Base-by-base conservation (phyloP, 768 basidiomycete species). In the Kwoniella newhampshirensis region DNA sequence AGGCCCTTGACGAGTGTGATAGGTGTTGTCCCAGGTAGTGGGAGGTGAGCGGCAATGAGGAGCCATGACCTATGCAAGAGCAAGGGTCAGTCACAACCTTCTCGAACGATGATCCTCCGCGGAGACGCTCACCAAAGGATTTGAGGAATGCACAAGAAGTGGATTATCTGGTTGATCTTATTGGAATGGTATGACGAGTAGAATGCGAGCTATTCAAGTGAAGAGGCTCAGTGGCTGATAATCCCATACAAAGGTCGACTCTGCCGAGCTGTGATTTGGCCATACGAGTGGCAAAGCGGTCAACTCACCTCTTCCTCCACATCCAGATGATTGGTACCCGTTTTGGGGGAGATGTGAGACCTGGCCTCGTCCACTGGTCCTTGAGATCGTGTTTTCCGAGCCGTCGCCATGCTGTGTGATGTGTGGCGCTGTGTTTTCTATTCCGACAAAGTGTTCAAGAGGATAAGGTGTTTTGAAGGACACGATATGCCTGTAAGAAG, bases 141-240 rank as follows among this genome's bases (percentile, higher is more conserved):
- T 57, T 87, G 70, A 6, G 92, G 92, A 12, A 94, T 91, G 63
- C 85, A 91, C 58, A 89, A 69, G 65, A 92, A 80, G 76, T 98
- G 94, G 60, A 97, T 89, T 52, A 82, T 76, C 63, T 97, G 78
- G 75, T 98, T 98, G 60, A 84, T 78, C 25, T 83, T 84, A 75
- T 94, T 86, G 15, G 84, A 80, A 76, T 96, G 92, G 77, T 96
- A 96, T 48, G 91, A 86, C 18, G 90, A 91, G 75, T 97, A 97
- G 81, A 94, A 94, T 23, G 86, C 81, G 70, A 97, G 82, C 91
- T 96, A 59, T 15, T n/a, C n/a, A n/a, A 23, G 23, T 39, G 9
- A 4, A 30, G 13, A 4, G 17, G 20, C 39, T 15, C 27, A 9
- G 21, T n/a, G n/a, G n/a, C n/a, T n/a, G n/a, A n/a, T n/a, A n/a